Evolutionary conservation across 2,329 filamentous ascomycete species (phyloP).

Genomic region (Pyricularia sp.): DNA sequence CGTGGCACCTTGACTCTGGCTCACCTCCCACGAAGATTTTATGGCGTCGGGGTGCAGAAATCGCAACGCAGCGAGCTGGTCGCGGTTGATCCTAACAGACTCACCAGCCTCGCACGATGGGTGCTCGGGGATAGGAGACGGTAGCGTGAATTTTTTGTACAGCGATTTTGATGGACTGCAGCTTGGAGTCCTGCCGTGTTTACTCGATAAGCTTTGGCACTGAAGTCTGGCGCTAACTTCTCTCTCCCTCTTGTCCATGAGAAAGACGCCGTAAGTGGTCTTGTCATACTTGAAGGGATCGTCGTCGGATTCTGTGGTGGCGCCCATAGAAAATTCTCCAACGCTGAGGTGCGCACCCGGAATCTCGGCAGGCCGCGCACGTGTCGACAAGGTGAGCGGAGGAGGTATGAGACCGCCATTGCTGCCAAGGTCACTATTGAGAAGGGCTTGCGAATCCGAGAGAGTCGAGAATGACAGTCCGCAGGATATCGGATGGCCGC

Average conservation of each 20-base stretch:
- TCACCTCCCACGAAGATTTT: background rate
- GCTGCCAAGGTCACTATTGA: background rate
- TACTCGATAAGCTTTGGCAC: conserved; percentile 14
- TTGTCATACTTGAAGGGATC: conserved; percentile 35
- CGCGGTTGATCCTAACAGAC: too few species aligned
- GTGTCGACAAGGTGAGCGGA: conserved; percentile 10
- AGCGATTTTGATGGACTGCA: conserved; percentile 15
- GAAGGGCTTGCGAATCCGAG: conserved; percentile 1
- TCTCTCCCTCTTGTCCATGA: conserved; percentile 25
- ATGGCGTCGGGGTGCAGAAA: conserved; percentile 1
- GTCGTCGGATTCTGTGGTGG: conserved; percentile 20
- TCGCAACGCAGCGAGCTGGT: background rate
- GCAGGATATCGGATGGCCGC: background rate
- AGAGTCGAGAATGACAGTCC: background rate
- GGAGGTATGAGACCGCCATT: conserved; percentile 7
- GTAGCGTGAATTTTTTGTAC: conserved; percentile 11
- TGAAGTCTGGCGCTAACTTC: conserved; percentile 29
- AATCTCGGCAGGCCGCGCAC: conserved; percentile 2
- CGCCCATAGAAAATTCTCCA: conserved; percentile 15
- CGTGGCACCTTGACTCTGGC: background rate
- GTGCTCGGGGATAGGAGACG: conserved; percentile 7
- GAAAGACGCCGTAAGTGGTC: conserved; percentile 22
- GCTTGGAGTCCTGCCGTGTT: conserved; percentile 12
- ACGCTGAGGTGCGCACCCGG: conserved; percentile 9
- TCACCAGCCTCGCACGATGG: background rate